These are phyloP conservation scores for Neonectria coccinea DNA, from an alignment of 2,329 filamentous ascomycete genomes.

Conservation along the genomic window DNA sequence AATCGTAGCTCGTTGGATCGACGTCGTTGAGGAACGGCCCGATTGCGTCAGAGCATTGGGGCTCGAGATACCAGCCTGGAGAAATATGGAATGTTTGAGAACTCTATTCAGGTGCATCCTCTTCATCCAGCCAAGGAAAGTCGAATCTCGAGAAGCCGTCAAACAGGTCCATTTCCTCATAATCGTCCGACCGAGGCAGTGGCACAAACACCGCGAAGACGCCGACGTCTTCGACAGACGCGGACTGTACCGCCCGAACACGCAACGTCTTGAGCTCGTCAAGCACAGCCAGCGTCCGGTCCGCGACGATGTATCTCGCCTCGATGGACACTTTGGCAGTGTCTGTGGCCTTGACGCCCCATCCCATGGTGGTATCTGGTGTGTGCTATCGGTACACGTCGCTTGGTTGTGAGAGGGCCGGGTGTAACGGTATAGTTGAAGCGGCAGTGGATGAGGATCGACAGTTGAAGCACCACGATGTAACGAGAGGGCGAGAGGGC, in stretches of 20 bases:
- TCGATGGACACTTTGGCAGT: conserved; percentile 35
- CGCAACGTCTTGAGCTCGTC: conserved; percentile 18
- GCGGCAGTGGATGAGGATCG: background rate
- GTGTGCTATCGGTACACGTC: background rate
- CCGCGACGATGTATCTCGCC: conserved; percentile 27
- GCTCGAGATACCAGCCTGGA: background rate
- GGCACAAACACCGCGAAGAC: conserved; percentile 17
- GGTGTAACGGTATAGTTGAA: background rate
- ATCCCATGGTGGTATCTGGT: conserved; percentile 23
- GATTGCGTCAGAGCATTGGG: background rate
- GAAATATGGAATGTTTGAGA: background rate
- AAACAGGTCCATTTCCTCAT: conserved; percentile 8
- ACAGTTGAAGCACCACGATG: background rate
- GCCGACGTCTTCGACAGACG: conserved; percentile 11
- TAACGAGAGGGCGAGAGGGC: too few relatives aligned
- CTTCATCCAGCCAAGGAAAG: conserved; percentile 16
- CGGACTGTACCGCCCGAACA: conserved; percentile 18
- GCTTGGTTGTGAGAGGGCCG: background rate
- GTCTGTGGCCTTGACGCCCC: conserved; percentile 12
- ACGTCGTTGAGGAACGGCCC: background rate
- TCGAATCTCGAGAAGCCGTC: background rate
- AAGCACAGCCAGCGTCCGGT: conserved; percentile 14
- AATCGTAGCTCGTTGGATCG: too few relatives aligned
- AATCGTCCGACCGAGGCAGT: background rate
- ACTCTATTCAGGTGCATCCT: conserved; percentile 6